Evolutionary conservation across 805 yeast species (phyloP).

Genomic region (Vanderwaltozyma verrucispora): DNA sequence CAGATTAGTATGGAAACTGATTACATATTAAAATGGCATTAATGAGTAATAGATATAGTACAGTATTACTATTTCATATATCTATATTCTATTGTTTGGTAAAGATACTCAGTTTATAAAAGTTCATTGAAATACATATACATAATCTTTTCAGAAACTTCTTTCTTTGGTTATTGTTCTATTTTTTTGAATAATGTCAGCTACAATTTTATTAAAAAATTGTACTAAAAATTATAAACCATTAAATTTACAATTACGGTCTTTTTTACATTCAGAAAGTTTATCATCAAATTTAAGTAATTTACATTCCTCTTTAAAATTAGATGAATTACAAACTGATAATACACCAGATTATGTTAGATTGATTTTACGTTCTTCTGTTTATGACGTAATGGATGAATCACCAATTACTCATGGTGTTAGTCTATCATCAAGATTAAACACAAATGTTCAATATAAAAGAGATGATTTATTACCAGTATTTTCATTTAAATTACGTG

Average conservation of each 20-base stretch:
- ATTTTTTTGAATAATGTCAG: constrained; percentile 1
- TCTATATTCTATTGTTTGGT: too few species aligned
- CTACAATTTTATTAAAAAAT: not conserved
- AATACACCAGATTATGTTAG: constrained; percentile 91
- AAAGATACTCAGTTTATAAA: too few species aligned
- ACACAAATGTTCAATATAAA: constrained; percentile 67
- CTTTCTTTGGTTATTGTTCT: too few species aligned
- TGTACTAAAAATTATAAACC: not conserved
- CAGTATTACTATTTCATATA: too few species aligned
- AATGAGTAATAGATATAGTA: too few species aligned
- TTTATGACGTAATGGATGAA: constrained; percentile 89
- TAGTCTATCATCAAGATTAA: constrained; percentile 62
- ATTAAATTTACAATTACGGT: not conserved
- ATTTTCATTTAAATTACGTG: constrained; percentile 90
- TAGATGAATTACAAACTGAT: constrained; percentile 43
- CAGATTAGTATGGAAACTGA: too few species aligned
- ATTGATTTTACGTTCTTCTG: constrained; percentile 81
- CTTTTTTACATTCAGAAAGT: not conserved
- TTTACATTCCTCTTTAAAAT: constrained; percentile 23
- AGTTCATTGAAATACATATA: too few species aligned
- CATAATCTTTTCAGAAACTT: too few species aligned
- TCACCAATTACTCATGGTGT: constrained; percentile 75
- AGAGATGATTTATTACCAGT: constrained; percentile 94
- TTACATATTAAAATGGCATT: too few species aligned
- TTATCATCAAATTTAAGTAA: constrained; percentile 1